phyloP scores from a whole-genome alignment of 768 basidiomycete species.

The Cystobasidium tubakii region DNA sequence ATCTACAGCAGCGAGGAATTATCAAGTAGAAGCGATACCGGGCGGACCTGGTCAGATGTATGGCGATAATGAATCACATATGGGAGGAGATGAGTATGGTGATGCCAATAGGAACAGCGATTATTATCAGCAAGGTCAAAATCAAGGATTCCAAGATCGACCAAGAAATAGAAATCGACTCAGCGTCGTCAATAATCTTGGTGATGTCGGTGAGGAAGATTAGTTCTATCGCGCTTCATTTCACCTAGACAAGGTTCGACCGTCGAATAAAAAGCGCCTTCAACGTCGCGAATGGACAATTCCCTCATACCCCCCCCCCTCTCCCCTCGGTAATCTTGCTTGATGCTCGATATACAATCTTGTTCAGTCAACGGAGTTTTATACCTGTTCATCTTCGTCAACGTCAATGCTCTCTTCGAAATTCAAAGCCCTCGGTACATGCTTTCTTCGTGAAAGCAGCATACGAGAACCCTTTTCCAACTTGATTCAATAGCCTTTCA shows the following conservation, averaged over 20 bases:
- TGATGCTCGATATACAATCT: background rate
- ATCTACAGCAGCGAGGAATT: conserved; percentile 23
- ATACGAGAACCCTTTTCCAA: too few relatives aligned
- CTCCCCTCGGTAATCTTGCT: too few relatives aligned
- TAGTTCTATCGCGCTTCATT: background rate
- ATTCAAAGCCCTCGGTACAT: too few relatives aligned
- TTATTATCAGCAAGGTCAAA: background rate
- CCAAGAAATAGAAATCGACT: conserved; percentile 27
- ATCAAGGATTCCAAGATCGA: conserved; percentile 13
- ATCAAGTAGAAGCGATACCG: conserved; percentile 27
- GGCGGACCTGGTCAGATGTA: background rate
- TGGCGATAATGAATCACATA: conserved; percentile 7
- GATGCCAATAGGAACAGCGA: background rate
- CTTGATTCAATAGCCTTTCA: too few relatives aligned
- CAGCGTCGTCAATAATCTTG: conserved; percentile 33
- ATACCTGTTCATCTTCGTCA: too few relatives aligned
- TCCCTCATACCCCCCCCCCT: too few relatives aligned
- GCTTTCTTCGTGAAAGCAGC: too few relatives aligned
- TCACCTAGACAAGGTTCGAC: too few relatives aligned
- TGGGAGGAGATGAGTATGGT: conserved; percentile 11
- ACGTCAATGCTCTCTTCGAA: too few relatives aligned
- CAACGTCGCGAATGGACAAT: background rate
- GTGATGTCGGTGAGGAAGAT: conserved; percentile 30
- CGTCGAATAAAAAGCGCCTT: background rate
- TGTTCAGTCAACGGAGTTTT: background rate